Evolutionary conservation across 73 alveolate genomes (phyloP).

Genomic region (Paramecium tetraurelia): DNA sequence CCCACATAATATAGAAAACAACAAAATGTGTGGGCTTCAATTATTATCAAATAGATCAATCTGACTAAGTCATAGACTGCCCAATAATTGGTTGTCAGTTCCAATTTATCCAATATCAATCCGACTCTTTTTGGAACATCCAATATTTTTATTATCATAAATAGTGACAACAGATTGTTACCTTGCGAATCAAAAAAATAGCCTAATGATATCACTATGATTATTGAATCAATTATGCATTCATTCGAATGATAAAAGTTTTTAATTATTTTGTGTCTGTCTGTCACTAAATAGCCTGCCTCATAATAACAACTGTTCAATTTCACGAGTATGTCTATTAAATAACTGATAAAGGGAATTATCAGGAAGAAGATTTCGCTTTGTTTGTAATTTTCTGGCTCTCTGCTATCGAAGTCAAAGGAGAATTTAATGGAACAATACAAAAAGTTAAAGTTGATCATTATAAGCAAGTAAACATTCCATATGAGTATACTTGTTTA

Average conservation of each 20-base stretch:
- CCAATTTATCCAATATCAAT: neutral
- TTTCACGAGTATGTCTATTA: neutral
- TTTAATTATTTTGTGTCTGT: neutral
- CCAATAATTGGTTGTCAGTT: neutral
- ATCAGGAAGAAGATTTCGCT: neutral
- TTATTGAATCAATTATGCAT: neutral
- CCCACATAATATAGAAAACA: slow-evolving; percentile 6
- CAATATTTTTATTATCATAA: slow-evolving; percentile 7
- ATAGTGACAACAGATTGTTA: neutral
- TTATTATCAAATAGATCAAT: neutral
- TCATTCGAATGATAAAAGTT: neutral
- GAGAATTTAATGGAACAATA: slow-evolving; percentile 12
- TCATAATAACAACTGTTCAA: slow-evolving; percentile 37
- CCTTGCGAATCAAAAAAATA: neutral
- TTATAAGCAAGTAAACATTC: slow-evolving; percentile 8
- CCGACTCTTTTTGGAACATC: neutral
- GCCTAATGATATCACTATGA: neutral
- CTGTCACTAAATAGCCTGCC: neutral
- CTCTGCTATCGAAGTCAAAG: neutral
- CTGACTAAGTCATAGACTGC: slow-evolving; percentile 24
- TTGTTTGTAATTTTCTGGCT: neutral
- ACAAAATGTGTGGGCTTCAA: neutral
- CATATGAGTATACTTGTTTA: neutral
- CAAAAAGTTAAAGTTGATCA: neutral
- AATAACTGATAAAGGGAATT: slow-evolving; percentile 7